Conservation (phyloP, 2,329 filamentous ascomycete genomes). For the Scedosporium aurantiacum region DNA sequence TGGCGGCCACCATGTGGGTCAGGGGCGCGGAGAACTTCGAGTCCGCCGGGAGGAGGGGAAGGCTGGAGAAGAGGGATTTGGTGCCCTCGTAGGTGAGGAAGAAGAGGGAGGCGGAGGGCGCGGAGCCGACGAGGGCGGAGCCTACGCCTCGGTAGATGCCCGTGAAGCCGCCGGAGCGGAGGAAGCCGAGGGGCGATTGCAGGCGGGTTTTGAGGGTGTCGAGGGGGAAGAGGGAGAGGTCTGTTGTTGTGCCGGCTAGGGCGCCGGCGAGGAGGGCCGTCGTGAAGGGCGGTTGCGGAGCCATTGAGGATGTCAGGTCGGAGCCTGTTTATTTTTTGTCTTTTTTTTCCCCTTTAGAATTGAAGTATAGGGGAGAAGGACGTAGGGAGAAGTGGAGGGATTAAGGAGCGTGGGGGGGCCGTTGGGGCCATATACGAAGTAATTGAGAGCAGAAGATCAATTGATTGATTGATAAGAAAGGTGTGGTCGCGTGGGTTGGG, state of each 20-base stretch:
- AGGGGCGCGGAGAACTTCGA: slow-evolving; percentile 20
- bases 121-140: slow-evolving; percentile 78
- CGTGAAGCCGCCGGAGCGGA: slow-evolving; percentile 73
- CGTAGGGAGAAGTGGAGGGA: neutral
- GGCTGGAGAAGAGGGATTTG: slow-evolving; percentile 41
- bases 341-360: no score
- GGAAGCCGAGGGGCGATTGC: slow-evolving; percentile 69
- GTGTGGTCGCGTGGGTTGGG: neutral
- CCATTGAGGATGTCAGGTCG: neutral
- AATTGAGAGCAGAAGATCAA: neutral
- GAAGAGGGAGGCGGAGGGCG: slow-evolving; percentile 90
- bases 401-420: neutral
- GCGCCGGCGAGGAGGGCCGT: slow-evolving; percentile 68
- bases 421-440: neutral
- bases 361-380: neutral
- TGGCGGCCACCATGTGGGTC: slow-evolving; percentile 76
- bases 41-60: slow-evolving; percentile 15
- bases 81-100: slow-evolving; percentile 86
- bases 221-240: slow-evolving; percentile 92
- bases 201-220: slow-evolving; percentile 98
- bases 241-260: slow-evolving; percentile 87
- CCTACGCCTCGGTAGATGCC: slow-evolving; percentile 92
- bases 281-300: slow-evolving; percentile 24
- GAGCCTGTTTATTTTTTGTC: no score
- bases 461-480: neutral